Percentiles rank a stretch among this genome's conserved stretches.
Conservation (phyloP, 257 asterid genomes). For the Lavandula angustifolia region DNA sequence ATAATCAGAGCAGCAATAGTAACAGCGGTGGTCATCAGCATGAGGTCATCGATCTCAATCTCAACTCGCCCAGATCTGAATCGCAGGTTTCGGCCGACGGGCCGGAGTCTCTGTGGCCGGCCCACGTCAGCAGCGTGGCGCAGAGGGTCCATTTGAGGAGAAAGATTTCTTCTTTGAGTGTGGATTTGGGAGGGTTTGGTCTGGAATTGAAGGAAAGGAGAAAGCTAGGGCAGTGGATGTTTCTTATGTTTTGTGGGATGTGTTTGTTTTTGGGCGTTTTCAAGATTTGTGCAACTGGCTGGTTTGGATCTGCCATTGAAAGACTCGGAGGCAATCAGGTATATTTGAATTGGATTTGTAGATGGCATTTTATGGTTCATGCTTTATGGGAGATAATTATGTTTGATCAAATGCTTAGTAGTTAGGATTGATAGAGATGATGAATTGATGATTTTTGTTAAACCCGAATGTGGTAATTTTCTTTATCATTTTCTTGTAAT, state of each 20-base stretch:
- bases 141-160: constrained; percentile 78
- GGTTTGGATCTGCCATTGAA: constrained; percentile 95
- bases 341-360: neutral
- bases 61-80: constrained; percentile 93
- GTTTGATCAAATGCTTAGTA: neutral
- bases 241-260: constrained; percentile 71
- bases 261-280: constrained; percentile 77
- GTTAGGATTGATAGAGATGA: constrained; percentile 7
- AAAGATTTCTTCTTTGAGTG: constrained; percentile 60
- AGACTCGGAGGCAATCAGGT: constrained; percentile 69
- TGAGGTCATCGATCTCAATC: constrained; percentile 68
- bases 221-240: constrained; percentile 81
- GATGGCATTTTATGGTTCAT: neutral
- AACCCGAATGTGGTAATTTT: neutral
- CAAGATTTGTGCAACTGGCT: constrained; percentile 87
- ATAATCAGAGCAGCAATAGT: constrained; percentile 31
- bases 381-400: neutral
- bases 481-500: constrained; percentile 21
- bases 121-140: too few species aligned
- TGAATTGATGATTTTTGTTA: neutral
- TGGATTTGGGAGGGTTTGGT: constrained; percentile 74
- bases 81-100: constrained; percentile 49
- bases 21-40: constrained; percentile 42
- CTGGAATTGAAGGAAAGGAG: constrained; percentile 68
- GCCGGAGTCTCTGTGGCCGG: constrained; percentile 31